These are phyloP conservation scores for Penicillium crystallinum DNA, from an alignment of 495 filamentous ascomycete species.

Conservation along the genomic window DNA sequence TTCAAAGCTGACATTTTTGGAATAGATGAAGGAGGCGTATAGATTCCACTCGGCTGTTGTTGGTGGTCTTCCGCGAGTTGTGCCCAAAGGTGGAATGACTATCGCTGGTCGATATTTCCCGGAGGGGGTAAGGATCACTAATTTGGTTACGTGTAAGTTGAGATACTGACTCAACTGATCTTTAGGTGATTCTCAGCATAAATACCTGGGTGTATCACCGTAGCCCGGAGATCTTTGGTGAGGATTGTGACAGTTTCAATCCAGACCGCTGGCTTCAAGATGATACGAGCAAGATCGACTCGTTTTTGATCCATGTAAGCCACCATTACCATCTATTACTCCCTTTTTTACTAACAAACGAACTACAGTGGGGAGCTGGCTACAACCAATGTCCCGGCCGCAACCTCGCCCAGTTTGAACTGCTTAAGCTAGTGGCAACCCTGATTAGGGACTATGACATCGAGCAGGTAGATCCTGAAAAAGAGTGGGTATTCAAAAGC, in stretches of 20 bases:
- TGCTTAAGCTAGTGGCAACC: constrained; percentile 38
- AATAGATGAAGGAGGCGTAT: constrained; percentile 48
- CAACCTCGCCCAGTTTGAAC: constrained; percentile 43
- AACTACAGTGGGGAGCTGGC: constrained; percentile 35
- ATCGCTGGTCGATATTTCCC: constrained; percentile 30
- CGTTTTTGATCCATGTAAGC: constrained; percentile 30
- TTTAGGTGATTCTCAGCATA: constrained; percentile 36
- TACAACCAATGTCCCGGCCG: constrained; percentile 41
- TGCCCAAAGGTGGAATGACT: constrained; percentile 24
- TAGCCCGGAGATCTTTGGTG: constrained; percentile 37
- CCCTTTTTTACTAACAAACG: background rate
- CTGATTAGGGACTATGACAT: constrained; percentile 41
- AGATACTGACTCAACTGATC: background rate
- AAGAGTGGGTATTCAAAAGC: constrained; percentile 34
- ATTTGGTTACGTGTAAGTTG: no score
- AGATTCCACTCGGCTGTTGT: constrained; percentile 35
- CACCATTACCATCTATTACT: background rate
- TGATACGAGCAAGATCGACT: constrained; percentile 27
- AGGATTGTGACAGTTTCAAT: constrained; percentile 40
- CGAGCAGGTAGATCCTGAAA: constrained; percentile 29
- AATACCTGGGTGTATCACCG: constrained; percentile 44
- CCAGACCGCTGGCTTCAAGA: constrained; percentile 42
- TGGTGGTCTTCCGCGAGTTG: constrained; percentile 25
- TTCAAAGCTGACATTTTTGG: background rate
- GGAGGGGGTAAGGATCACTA: constrained; percentile 26